phyloP scores from a whole-genome alignment of 306 rosid genomes.

The Trifolium pratense region DNA sequence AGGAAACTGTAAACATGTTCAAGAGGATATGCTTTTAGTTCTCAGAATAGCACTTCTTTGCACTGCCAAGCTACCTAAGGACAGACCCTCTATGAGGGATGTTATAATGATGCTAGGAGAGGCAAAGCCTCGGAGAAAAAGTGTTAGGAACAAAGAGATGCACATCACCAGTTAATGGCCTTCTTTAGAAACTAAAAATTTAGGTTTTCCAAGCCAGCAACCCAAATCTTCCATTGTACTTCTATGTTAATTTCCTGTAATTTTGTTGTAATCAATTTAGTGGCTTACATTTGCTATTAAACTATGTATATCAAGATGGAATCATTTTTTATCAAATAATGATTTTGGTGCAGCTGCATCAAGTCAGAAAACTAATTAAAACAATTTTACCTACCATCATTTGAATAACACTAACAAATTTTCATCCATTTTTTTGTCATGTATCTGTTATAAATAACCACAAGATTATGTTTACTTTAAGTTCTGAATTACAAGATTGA shows the following conservation, averaged over 20 bases:
- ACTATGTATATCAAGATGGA: conserved; percentile 45
- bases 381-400: conserved; percentile 34
- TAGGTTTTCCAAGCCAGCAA: conserved; percentile 27
- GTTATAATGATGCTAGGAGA: conserved; percentile 92
- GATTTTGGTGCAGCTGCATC: conserved; percentile 32
- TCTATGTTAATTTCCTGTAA: conserved; percentile 51
- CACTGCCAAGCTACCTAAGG: conserved; percentile 89
- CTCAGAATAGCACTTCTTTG: conserved; percentile 91
- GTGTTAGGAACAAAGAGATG: conserved; percentile 66
- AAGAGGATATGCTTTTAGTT: conserved; percentile 92
- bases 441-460: background rate
- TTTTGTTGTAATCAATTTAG: conserved; percentile 53
- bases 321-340: conserved; percentile 42
- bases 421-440: background rate
- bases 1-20: conserved; percentile 88
- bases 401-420: conserved; percentile 13
- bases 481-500: conserved; percentile 15
- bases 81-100: conserved; percentile 95
- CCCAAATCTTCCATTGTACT: conserved; percentile 47
- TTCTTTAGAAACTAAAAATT: conserved; percentile 52
- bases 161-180: conserved; percentile 70
- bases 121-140: conserved; percentile 90
- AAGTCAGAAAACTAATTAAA: conserved; percentile 31
- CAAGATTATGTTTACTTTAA: conserved; percentile 19
- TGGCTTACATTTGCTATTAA: conserved; percentile 36